These are phyloP conservation scores for Cordyceps cicadae DNA, from an alignment of 2,329 filamentous ascomycete species.

Conservation along the genomic window DNA sequence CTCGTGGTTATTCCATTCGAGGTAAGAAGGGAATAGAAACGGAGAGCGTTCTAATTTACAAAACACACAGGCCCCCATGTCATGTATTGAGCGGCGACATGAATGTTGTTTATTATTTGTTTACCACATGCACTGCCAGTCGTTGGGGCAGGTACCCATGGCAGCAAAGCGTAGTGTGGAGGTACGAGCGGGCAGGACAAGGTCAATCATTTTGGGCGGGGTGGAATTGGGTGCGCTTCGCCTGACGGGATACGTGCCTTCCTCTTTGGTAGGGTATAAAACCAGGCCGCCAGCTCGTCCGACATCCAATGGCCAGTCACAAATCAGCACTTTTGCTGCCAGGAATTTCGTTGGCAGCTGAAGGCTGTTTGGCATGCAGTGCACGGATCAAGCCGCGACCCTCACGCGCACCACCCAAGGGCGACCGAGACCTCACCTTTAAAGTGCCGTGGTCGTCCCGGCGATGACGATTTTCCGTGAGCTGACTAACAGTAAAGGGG, in stretches of 20 bases:
- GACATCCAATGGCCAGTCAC: neutral
- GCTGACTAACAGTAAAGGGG: neutral
- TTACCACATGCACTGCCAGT: neutral
- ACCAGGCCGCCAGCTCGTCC: neutral
- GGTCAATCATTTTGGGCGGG: neutral
- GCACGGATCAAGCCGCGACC: constrained; percentile 6
- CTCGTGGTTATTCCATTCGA: neutral
- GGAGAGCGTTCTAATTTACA: neutral
- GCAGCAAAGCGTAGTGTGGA: neutral
- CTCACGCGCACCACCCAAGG: neutral
- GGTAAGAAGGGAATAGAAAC: neutral
- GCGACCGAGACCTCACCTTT: neutral
- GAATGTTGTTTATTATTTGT: constrained; percentile 12
- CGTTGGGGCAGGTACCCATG: neutral
- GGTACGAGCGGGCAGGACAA: constrained; percentile 1
- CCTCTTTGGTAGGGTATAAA: neutral
- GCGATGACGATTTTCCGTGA: constrained; percentile 24
- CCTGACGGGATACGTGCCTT: neutral
- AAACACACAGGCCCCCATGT: neutral
- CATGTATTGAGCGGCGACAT: neutral
- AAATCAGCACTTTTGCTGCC: neutral
- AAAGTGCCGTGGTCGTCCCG: constrained; percentile 22
- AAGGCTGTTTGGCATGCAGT: constrained; percentile 2
- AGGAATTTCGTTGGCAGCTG: neutral
- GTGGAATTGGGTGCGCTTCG: neutral